Base-by-base conservation (phyloP, 257 asterid genomes). In the Scutellaria minor region DNA sequence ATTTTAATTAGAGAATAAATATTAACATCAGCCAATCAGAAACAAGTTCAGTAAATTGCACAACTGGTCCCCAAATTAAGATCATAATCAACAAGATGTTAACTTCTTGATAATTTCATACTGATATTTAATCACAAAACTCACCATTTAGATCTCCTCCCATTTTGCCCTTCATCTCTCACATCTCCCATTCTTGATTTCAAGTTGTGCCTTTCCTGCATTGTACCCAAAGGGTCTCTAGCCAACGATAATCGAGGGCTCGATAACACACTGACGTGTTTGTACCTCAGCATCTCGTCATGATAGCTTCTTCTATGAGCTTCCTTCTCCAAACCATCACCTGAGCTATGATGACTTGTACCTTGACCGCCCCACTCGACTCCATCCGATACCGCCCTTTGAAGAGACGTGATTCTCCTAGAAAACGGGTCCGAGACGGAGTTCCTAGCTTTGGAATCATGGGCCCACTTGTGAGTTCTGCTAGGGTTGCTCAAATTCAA, bases 381-480 rank as follows among this genome's bases (percentile, higher is more conserved):
- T 44, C 84, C 86, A 54, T 85, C 95, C 6, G 97, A 88, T 27
- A 75, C 72, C 66, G 87, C 80, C 86, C 94, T 83, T 63, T 79
- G 87, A 35, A 88, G 72, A 15, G 87, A 73, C 37, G 80, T 53
- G 75, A 82, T 75, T 72, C 71, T 84, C 83, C 85, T 54, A 39
- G 91, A 71, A 58, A 71, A 78, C 71, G 70, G 84, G n/a, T 83
- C 89, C 1, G 92, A 52, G 9, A 61, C 11, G 44, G 96, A 84
- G 77, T 75, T 85, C 71, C 91, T 77, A 10, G 74, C 79, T 78
- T 81, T 83, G 47, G 46, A 66, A 70, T 81, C 76, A 72, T 55
- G 62, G 12, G 82, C 79, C 89, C 85, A 83, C 65, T 85, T 85
- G 61, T 84, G 75, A 75, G 64, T 71, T 73, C 67, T 85, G 60